A percentile compares a stretch with the other conserved stretches of the same genome.
Conservation (phyloP, 2,329 filamentous ascomycete genomes). For the Bipolaris sorokiniana region DNA sequence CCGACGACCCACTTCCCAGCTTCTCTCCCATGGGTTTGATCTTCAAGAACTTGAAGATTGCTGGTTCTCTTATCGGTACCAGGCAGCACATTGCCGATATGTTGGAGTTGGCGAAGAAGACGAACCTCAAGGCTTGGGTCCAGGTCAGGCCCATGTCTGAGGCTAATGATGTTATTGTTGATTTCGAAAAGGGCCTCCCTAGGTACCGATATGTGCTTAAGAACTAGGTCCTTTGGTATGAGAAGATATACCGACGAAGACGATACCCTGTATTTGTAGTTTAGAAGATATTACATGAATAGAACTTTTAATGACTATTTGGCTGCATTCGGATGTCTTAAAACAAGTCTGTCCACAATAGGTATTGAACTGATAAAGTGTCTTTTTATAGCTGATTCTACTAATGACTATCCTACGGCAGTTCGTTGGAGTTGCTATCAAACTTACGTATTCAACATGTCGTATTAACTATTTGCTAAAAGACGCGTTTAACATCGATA, state of each 20-base stretch:
- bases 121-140: constrained; percentile 51
- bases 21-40: constrained; percentile 63
- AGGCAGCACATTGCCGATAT: constrained; percentile 65
- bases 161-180: constrained; percentile 45
- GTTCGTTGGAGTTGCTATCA: no score
- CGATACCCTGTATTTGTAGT: constrained; percentile 12
- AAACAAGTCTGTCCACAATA: no score
- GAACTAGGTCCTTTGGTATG: constrained; percentile 20
- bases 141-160: constrained; percentile 51
- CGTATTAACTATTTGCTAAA: no score
- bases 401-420: no score
- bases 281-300: constrained; percentile 1
- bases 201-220: constrained; percentile 52
- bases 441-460: no score
- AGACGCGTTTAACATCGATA: no score
- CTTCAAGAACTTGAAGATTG: constrained; percentile 63
- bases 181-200: constrained; percentile 50
- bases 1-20: constrained; percentile 61
- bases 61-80: constrained; percentile 68
- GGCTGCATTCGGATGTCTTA: no score
- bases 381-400: no score
- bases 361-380: no score
- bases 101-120: constrained; percentile 51
- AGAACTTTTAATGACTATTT: not conserved
- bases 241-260: not conserved